These are phyloP conservation scores for Kodamaea sp. DNA, from an alignment of 1,139 yeast genomes.

Conservation along the genomic window DNA sequence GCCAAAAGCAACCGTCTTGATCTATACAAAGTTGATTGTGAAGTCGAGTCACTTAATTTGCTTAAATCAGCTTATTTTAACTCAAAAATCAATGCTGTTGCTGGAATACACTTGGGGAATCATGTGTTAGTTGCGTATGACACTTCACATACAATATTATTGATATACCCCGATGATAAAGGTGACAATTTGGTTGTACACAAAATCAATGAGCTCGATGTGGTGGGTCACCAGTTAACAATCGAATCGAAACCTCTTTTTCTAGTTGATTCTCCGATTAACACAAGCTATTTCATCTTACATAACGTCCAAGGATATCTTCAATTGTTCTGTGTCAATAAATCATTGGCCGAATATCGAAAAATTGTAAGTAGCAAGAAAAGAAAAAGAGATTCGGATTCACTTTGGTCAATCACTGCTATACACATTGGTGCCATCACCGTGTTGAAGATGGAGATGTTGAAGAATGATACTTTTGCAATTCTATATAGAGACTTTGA, in stretches of 20 bases:
- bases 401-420: slow-evolving; percentile 13
- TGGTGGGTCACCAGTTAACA: slow-evolving; percentile 27
- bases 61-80: slow-evolving; percentile 3
- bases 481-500: slow-evolving; percentile 36
- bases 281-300: slow-evolving; percentile 20
- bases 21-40: slow-evolving; percentile 11
- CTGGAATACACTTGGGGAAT: slow-evolving; percentile 4
- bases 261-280: slow-evolving; percentile 11
- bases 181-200: slow-evolving; percentile 3
- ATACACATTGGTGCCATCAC: slow-evolving; percentile 28
- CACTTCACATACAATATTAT: slow-evolving; percentile 7
- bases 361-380: slow-evolving; percentile 2
- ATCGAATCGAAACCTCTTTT: slow-evolving; percentile 25
- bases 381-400: slow-evolving; percentile 3
- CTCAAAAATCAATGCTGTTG: slow-evolving; percentile 7
- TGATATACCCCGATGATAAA: slow-evolving; percentile 4
- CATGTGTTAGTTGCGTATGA: slow-evolving; percentile 16
- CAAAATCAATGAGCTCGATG: slow-evolving; percentile 17
- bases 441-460: slow-evolving; percentile 22
- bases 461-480: slow-evolving; percentile 19
- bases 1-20: slow-evolving; percentile 19
- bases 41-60: not conserved
- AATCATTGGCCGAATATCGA: not conserved
- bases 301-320: slow-evolving; percentile 30
- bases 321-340: slow-evolving; percentile 20